These are phyloP conservation scores for Stephania yunnanensis DNA, from an alignment of 164 flowering plant genomes.

Conservation along the genomic window DNA sequence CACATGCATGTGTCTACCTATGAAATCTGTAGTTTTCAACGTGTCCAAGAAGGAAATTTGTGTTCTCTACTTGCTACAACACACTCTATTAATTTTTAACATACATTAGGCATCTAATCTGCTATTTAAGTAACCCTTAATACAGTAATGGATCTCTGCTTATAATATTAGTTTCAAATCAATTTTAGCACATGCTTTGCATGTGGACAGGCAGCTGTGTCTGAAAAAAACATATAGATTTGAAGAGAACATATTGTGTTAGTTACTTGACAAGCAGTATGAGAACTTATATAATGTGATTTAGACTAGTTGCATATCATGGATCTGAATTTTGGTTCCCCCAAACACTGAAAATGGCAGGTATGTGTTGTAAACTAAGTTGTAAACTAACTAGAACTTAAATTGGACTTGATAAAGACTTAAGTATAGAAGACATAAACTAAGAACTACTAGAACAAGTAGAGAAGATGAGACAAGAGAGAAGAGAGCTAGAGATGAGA, in stretches of 20 bases:
- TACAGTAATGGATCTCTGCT: neutral
- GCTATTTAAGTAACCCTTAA: neutral
- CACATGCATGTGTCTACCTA: too few relatives aligned
- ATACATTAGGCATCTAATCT: neutral
- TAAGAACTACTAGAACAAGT: too few relatives aligned
- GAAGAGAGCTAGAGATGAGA: too few relatives aligned
- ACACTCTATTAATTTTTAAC: neutral
- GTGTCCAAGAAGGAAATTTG: too few relatives aligned
- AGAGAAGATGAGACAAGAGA: too few relatives aligned
- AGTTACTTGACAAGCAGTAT: neutral
- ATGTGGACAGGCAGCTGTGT: neutral
- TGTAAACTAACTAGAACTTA: too few relatives aligned
- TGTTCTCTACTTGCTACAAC: too few relatives aligned
- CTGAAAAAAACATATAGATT: neutral
- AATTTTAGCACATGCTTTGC: neutral
- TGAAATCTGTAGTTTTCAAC: too few relatives aligned
- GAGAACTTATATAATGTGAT: neutral
- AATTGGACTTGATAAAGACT: too few relatives aligned
- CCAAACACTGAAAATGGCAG: neutral
- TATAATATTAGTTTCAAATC: neutral
- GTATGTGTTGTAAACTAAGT: too few relatives aligned
- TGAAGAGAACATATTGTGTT: neutral
- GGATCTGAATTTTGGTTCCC: slow-evolving; percentile 1
- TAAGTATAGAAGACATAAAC: too few relatives aligned
- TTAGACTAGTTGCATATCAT: neutral